Conservation (phyloP, 2,329 filamentous ascomycete species). For the Scortechinia acanthostroma region DNA sequence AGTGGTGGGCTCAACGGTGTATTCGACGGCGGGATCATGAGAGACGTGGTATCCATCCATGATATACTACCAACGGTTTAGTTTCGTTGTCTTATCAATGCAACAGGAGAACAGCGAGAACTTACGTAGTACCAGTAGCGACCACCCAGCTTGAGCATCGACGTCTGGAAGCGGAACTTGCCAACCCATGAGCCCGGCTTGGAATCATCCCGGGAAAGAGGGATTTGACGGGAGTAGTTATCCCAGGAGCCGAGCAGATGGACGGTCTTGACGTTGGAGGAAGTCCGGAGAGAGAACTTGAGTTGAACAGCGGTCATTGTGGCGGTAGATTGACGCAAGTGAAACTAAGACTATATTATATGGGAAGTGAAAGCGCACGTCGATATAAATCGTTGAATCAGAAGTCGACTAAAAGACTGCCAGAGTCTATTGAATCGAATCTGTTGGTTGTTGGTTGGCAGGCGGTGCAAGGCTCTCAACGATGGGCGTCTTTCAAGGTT, state of each 20-base stretch:
- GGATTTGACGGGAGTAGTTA: conserved; percentile 89
- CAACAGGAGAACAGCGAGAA: no score
- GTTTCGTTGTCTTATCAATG: no score
- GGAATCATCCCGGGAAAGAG: conserved; percentile 83
- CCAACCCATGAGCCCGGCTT: conserved; percentile 92
- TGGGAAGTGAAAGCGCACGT: neutral
- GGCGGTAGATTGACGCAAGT: neutral
- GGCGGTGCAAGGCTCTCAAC: no score
- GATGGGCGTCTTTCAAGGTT: no score
- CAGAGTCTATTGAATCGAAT: neutral
- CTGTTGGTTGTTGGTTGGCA: neutral
- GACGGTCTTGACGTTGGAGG: conserved; percentile 91
- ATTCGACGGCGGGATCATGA: conserved; percentile 85
- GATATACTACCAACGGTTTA: conserved; percentile 74
- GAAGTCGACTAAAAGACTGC: neutral
- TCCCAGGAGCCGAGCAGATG: conserved; percentile 98
- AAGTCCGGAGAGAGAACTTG: conserved; percentile 92
- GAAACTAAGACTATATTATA: neutral
- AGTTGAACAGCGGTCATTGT: conserved; percentile 77
- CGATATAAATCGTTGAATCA: no score
- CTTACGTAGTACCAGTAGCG: conserved; percentile 96
- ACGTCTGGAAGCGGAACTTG: conserved; percentile 88
- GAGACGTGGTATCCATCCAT: conserved; percentile 98
- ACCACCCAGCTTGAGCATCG: conserved; percentile 77
- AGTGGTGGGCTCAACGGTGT: conserved; percentile 89